Conservation (phyloP, 163 green algal species). For the Chlamydomonas reinhardtii region DNA sequence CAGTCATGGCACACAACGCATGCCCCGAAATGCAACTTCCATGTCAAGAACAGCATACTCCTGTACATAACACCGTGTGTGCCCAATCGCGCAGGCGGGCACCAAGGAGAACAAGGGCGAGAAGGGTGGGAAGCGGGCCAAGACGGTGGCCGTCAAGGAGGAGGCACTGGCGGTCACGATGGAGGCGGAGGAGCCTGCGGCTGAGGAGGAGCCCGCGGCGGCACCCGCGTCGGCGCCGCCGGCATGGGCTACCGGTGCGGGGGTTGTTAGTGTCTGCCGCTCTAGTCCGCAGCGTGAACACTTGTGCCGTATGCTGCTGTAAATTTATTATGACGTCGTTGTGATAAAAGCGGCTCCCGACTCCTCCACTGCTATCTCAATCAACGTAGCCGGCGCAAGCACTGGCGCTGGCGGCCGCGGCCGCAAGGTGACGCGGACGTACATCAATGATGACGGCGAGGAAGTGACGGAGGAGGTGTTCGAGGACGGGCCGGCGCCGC, state of each 20-base stretch:
- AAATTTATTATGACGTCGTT: too few species aligned
- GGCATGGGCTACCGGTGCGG: not conserved
- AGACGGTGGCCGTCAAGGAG: not conserved
- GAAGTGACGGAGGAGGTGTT: constrained; percentile 45
- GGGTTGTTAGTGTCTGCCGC: too few species aligned
- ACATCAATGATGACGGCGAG: constrained; percentile 46
- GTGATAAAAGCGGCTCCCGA: too few species aligned
- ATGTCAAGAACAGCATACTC: too few species aligned
- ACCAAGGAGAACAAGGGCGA: constrained; percentile 2
- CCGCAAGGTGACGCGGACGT: constrained; percentile 12
- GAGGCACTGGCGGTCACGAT: not conserved
- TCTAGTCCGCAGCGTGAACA: too few species aligned
- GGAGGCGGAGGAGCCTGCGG: not conserved
- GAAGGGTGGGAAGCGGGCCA: constrained; percentile 13
- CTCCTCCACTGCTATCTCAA: too few species aligned
- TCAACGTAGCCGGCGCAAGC: not conserved
- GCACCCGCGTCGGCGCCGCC: not conserved
- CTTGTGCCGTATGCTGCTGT: too few species aligned
- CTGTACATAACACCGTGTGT: too few species aligned
- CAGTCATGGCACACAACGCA: too few species aligned
- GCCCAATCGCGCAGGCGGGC: too few species aligned
- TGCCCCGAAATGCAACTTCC: too few species aligned
- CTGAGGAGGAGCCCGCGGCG: not conserved
- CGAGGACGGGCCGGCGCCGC: constrained; percentile 20
- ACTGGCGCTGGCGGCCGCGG: not conserved